Conservation (phyloP, 140 eudicot species). For the Stevia rebaudiana region DNA sequence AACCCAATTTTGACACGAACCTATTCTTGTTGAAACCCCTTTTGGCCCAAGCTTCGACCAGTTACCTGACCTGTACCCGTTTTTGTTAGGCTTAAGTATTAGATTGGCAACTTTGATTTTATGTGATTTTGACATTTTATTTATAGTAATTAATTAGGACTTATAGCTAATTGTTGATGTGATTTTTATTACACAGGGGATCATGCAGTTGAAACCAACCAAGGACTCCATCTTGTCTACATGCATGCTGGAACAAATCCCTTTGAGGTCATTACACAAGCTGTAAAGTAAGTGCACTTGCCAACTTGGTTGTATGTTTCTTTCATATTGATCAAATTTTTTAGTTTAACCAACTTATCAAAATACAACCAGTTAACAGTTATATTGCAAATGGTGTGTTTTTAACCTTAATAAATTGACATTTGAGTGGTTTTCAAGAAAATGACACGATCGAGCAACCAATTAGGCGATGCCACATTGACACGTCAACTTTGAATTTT, state of each 20-base stretch:
- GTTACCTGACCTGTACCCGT: neutral
- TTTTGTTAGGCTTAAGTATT: neutral
- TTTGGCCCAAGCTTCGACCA: neutral
- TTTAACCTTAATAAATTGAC: too few relatives aligned
- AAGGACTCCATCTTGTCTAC: slow-evolving; percentile 75
- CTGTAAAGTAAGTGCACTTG: slow-evolving; percentile 62
- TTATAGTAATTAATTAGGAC: neutral
- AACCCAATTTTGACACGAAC: neutral
- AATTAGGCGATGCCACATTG: neutral
- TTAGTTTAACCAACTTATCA: neutral
- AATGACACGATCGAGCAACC: too few relatives aligned
- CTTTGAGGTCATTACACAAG: slow-evolving; percentile 67
- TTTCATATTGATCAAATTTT: neutral
- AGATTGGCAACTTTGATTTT: neutral
- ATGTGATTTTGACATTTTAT: neutral
- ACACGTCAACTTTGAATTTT: too few relatives aligned
- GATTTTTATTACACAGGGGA: slow-evolving; percentile 52
- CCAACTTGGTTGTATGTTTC: neutral
- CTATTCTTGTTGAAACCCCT: neutral
- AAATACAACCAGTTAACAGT: too few relatives aligned
- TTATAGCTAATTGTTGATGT: slow-evolving; percentile 10
- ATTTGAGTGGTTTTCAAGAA: neutral
- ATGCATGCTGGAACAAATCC: slow-evolving; percentile 92
- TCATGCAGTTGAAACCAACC: slow-evolving; percentile 67
- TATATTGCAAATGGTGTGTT: neutral